Evolutionary conservation across 2,329 filamentous ascomycete species (phyloP).

Genomic region (Aspergillus ruber): DNA sequence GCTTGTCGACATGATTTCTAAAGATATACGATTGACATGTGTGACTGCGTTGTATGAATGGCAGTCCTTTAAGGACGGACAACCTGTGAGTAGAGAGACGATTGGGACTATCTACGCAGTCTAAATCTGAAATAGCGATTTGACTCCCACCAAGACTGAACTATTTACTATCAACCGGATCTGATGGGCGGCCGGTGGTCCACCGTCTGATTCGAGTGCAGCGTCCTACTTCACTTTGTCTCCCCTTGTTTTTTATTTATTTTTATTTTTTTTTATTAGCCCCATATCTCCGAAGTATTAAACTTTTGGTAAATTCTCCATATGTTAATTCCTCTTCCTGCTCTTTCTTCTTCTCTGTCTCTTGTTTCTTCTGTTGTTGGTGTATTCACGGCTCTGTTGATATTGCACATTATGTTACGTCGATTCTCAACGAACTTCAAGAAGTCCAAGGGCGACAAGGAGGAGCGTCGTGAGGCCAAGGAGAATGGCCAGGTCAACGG

Average conservation of each 20-base stretch:
- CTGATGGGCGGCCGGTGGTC: constrained; percentile 5
- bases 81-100: neutral
- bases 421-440: constrained; percentile 36
- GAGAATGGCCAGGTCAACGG: constrained; percentile 23
- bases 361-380: neutral
- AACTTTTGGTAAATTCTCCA: neutral
- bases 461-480: constrained; percentile 14
- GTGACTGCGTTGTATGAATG: neutral
- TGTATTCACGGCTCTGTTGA: neutral
- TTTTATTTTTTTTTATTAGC: constrained; percentile 12
- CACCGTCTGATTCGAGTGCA: constrained; percentile 1
- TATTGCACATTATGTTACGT: constrained; percentile 27
- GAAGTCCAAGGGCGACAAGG: constrained; percentile 30
- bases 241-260: neutral
- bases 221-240: neutral
- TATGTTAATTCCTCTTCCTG: constrained; percentile 1
- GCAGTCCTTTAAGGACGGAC: too few relatives aligned
- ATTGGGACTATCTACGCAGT: neutral
- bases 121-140: neutral
- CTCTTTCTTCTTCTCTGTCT: constrained; percentile 8
- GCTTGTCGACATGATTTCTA: neutral
- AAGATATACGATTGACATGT: neutral
- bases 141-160: neutral
- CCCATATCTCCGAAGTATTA: constrained; percentile 2
- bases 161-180: constrained; percentile 8